Conservation (phyloP, 2,329 filamentous ascomycete genomes). For the Microdochium paspali region DNA sequence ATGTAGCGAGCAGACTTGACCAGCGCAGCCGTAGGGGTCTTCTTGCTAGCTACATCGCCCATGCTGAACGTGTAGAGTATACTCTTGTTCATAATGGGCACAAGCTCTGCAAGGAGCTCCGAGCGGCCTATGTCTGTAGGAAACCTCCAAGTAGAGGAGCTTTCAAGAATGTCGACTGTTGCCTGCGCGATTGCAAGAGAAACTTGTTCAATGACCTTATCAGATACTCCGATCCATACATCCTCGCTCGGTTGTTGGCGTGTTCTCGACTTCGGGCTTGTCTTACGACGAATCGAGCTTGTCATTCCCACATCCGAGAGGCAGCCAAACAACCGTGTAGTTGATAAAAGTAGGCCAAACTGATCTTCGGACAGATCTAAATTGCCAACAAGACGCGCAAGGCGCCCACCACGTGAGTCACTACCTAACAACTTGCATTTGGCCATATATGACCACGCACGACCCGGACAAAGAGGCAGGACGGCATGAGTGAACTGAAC, state of each 20-base stretch:
- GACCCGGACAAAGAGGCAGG: constrained; percentile 64
- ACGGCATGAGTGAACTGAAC: constrained; percentile 71
- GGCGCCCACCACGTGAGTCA: constrained; percentile 64
- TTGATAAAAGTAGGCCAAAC: constrained; percentile 68
- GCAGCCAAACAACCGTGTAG: constrained; percentile 63
- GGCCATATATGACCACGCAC: constrained; percentile 84
- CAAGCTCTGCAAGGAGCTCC: constrained; percentile 57
- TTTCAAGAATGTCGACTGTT: constrained; percentile 77
- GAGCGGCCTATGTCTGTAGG: constrained; percentile 56
- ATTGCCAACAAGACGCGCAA: constrained; percentile 71
- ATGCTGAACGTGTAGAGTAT: constrained; percentile 67
- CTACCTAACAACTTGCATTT: constrained; percentile 72
- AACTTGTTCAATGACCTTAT: constrained; percentile 65
- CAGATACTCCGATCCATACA: constrained; percentile 63
- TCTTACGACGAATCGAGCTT: constrained; percentile 58
- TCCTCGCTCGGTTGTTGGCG: constrained; percentile 38
- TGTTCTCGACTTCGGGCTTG: constrained; percentile 36
- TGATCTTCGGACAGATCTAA: constrained; percentile 69
- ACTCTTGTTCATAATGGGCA: constrained; percentile 61
- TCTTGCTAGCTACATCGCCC: constrained; percentile 44
- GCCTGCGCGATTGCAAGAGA: constrained; percentile 65
- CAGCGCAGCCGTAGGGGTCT: constrained; percentile 50
- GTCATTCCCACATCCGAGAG: constrained; percentile 67
- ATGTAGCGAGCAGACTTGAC: constrained; percentile 67
- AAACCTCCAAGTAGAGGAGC: constrained; percentile 79